Evolutionary conservation across 78 protist genomes (phyloP).

Genomic region (Dictyostelium brefeldianum): DNA sequence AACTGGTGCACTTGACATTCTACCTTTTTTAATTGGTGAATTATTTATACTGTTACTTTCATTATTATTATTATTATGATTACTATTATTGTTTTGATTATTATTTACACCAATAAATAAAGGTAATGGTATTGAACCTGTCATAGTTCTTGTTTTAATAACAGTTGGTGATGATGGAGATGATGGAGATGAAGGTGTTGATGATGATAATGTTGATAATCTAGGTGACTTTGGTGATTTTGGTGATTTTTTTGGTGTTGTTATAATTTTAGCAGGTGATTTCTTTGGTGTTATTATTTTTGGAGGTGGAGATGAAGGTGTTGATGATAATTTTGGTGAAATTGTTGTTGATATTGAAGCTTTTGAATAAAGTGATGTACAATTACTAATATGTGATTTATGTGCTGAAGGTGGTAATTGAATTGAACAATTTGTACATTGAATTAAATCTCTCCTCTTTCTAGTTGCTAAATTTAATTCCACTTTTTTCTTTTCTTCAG

Average conservation of each 20-base stretch:
- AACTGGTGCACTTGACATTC: background rate
- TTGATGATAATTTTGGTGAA: background rate
- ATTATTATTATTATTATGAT: background rate
- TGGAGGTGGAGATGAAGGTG: background rate
- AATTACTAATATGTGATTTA: background rate
- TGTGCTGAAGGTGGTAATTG: constrained; percentile 22
- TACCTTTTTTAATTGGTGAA: background rate
- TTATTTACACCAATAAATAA: background rate
- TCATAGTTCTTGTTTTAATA: constrained; percentile 6
- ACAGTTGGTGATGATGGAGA: constrained; percentile 9
- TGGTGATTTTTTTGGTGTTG: background rate
- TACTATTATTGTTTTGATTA: background rate
- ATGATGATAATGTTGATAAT: background rate
- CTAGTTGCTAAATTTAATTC: background rate
- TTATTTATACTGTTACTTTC: background rate
- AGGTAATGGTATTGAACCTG: background rate
- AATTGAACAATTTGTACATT: constrained; percentile 31
- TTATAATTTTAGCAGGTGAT: background rate
- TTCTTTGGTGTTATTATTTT: background rate
- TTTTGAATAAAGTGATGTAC: background rate
- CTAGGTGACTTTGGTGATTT: constrained; percentile 15
- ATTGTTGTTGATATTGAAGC: background rate
- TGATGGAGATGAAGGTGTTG: background rate
- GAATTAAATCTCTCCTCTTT: constrained; percentile 21
- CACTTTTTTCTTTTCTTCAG: background rate